Evolutionary conservation across 2,329 filamentous ascomycete genomes (phyloP).

Genomic region (Penicillium capsulatum): DNA sequence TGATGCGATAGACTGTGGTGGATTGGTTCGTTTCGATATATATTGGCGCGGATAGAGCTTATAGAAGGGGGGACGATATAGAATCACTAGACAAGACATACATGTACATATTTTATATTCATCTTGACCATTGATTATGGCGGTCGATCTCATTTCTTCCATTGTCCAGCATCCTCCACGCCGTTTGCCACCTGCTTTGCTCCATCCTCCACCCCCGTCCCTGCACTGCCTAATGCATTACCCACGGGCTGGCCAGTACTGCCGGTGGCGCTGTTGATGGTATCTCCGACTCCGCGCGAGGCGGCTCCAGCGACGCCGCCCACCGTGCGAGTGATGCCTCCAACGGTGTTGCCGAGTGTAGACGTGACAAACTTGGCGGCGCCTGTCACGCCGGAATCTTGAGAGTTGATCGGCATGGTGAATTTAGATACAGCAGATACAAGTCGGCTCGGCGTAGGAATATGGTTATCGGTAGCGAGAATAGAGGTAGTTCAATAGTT

Average conservation of each 20-base stretch:
- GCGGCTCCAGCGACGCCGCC: conserved; percentile 55
- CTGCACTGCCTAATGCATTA: conserved; percentile 52
- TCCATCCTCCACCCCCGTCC: conserved; percentile 53
- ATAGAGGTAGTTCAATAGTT: not conserved
- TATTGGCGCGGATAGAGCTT: too few relatives aligned
- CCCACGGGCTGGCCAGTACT: conserved; percentile 54
- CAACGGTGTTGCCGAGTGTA: conserved; percentile 53
- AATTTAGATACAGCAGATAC: too few relatives aligned
- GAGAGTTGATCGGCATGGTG: conserved; percentile 19
- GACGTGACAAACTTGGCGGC: conserved; percentile 54
- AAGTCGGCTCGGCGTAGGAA: too few relatives aligned
- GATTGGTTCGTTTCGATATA: too few relatives aligned
- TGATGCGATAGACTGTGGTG: not conserved
- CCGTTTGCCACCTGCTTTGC: conserved; percentile 50
- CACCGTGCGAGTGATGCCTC: conserved; percentile 52
- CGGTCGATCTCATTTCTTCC: too few relatives aligned
- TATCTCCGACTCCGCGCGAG: conserved; percentile 55
- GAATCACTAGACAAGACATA: too few relatives aligned
- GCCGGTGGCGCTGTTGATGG: conserved; percentile 52
- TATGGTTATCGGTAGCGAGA: not conserved
- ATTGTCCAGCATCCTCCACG: conserved; percentile 56
- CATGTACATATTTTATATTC: too few relatives aligned
- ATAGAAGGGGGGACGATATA: too few relatives aligned
- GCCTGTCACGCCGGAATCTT: conserved; percentile 45
- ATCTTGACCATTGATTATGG: too few relatives aligned